Percentiles rank a stretch among this genome's conserved stretches.
Evolutionary conservation across 306 rosid species (phyloP).

Genomic region (Abrus precatorius): DNA sequence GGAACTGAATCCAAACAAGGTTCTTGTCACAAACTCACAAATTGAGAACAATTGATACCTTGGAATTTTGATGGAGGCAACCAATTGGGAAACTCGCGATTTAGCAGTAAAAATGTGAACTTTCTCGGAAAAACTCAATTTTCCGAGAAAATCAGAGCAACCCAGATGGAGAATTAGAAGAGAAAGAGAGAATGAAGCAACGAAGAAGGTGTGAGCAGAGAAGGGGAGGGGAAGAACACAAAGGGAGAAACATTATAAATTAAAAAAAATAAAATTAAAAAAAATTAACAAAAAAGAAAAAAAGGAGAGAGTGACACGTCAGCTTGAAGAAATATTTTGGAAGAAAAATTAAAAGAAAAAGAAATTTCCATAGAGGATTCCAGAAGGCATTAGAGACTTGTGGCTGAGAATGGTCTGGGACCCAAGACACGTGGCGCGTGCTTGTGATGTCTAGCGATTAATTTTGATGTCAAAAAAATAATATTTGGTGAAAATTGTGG

Average conservation of each 20-base stretch:
- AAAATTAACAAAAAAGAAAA: not conserved
- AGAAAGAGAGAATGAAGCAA: conserved; percentile 26
- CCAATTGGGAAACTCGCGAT: conserved; percentile 24
- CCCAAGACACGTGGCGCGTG: conserved; percentile 64
- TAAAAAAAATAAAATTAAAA: conserved; percentile 24
- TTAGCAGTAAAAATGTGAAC: conserved; percentile 22
- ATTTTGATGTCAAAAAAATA: not conserved
- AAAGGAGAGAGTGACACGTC: conserved; percentile 60
- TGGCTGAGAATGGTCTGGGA: conserved; percentile 66
- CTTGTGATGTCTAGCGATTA: conserved; percentile 34
- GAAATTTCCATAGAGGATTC: conserved; percentile 54
- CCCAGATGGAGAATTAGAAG: conserved; percentile 44
- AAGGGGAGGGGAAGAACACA: conserved; percentile 20
- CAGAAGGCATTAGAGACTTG: conserved; percentile 65
- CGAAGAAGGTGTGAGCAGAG: conserved; percentile 35
- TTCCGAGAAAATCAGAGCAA: conserved; percentile 49
- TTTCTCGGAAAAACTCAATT: conserved; percentile 39
- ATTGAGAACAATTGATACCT: conserved; percentile 41
- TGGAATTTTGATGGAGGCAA: conserved; percentile 40
- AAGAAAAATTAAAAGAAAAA: not conserved
- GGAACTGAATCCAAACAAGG: conserved; percentile 32
- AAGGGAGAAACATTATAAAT: conserved; percentile 48
- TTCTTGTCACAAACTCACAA: not conserved
- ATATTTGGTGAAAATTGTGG: conserved; percentile 37
- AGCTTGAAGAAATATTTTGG: conserved; percentile 30